Evolutionary conservation across 257 asterid genomes (phyloP).

Genomic region (Jasminum sambac): DNA sequence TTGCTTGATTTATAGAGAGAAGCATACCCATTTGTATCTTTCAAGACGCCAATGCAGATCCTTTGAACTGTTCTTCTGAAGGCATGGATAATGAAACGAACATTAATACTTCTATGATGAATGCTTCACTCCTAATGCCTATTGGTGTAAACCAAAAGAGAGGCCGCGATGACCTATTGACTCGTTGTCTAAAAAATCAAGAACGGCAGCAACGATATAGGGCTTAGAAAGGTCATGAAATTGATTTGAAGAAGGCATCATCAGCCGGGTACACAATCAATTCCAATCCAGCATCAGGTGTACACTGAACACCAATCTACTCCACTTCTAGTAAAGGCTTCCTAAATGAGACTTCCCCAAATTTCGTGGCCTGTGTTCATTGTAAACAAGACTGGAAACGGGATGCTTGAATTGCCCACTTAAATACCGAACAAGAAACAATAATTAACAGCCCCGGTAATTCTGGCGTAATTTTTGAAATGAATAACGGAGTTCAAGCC

Average conservation of each 20-base stretch:
- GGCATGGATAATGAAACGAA: constrained; percentile 18
- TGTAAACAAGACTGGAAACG: constrained; percentile 80
- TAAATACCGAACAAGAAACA: constrained; percentile 38
- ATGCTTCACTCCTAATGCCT: constrained; percentile 45
- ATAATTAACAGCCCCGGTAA: constrained; percentile 10
- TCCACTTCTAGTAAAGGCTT: constrained; percentile 38
- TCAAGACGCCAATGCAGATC: background rate
- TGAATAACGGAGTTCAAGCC: constrained; percentile 19
- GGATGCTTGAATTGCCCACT: constrained; percentile 77
- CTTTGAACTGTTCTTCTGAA: constrained; percentile 12
- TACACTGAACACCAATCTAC: constrained; percentile 32
- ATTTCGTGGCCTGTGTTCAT: constrained; percentile 54
- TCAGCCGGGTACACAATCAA: constrained; percentile 35
- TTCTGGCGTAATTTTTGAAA: constrained; percentile 23
- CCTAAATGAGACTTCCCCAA: constrained; percentile 33
- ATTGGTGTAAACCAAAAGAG: constrained; percentile 39
- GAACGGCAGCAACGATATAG: constrained; percentile 93
- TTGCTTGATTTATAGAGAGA: constrained; percentile 18
- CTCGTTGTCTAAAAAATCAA: constrained; percentile 77
- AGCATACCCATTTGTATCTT: background rate
- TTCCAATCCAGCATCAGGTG: constrained; percentile 31
- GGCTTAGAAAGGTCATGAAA: constrained; percentile 81
- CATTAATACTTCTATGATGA: constrained; percentile 35
- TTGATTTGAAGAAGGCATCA: constrained; percentile 47
- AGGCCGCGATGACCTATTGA: constrained; percentile 50